phyloP scores from a whole-genome alignment of 768 basidiomycete genomes.

The Amanita pallidorosea region DNA sequence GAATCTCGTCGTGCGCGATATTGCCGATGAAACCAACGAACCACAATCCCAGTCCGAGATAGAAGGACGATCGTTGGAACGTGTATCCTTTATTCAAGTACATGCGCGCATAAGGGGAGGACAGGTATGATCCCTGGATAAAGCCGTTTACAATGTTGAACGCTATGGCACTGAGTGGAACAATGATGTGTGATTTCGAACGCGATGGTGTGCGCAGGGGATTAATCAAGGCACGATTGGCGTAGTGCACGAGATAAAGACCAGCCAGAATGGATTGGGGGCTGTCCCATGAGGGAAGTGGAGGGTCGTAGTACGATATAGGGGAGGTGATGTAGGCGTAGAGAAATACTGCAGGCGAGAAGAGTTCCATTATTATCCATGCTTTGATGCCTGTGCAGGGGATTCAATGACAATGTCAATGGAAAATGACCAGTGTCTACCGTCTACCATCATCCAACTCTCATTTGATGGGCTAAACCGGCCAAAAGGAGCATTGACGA shows the following conservation, averaged over 20 bases:
- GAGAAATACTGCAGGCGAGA: slow-evolving; percentile 48
- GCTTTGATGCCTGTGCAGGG: slow-evolving; percentile 21
- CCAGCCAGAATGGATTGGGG: slow-evolving; percentile 40
- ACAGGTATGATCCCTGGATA: slow-evolving; percentile 61
- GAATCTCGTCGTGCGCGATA: slow-evolving; percentile 82
- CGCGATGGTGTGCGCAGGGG: slow-evolving; percentile 75
- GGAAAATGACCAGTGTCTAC: slow-evolving; percentile 11
- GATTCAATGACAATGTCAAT: neutral
- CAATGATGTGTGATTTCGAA: slow-evolving; percentile 60
- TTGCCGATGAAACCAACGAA: slow-evolving; percentile 66
- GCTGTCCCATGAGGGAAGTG: slow-evolving; percentile 19
- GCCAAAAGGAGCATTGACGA: slow-evolving; percentile 74
- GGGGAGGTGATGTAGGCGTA: slow-evolving; percentile 38
- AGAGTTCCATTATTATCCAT: slow-evolving; percentile 77
- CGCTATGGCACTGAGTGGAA: slow-evolving; percentile 38
- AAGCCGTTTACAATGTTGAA: slow-evolving; percentile 73
- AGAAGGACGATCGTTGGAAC: slow-evolving; percentile 35
- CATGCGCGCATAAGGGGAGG: slow-evolving; percentile 38
- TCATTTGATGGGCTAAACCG: slow-evolving; percentile 48
- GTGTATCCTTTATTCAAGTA: slow-evolving; percentile 25
- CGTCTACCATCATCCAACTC: slow-evolving; percentile 46
- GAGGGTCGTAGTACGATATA: slow-evolving; percentile 24
- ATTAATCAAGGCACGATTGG: slow-evolving; percentile 72
- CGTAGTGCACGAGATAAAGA: slow-evolving; percentile 68
- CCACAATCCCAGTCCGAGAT: slow-evolving; percentile 59